Percentiles rank a stretch among this genome's conserved stretches.
Evolutionary conservation across 371 early-diverging fungal species (phyloP).

Genomic region (Zopfochytrium polystomum): DNA sequence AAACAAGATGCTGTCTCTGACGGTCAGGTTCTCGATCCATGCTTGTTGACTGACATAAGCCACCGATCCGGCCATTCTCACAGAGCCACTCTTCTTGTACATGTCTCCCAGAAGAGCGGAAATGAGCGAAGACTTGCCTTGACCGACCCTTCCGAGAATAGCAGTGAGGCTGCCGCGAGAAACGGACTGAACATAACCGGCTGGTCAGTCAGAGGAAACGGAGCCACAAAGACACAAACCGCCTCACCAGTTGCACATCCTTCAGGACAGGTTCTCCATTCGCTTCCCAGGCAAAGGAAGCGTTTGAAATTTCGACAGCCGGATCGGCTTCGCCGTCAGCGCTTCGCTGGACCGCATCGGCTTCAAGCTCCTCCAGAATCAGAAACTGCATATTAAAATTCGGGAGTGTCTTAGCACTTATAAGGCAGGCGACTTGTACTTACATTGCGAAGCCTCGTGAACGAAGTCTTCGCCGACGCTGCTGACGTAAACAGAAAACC

Average conservation of each 20-base stretch:
- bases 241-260: no score
- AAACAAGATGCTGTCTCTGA: no score
- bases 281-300: slow-evolving; percentile 8
- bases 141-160: slow-evolving; percentile 50
- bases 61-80: slow-evolving; percentile 37
- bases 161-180: slow-evolving; percentile 46
- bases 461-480: slow-evolving; percentile 3
- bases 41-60: slow-evolving; percentile 50
- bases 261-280: no score
- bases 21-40: slow-evolving; percentile 48
- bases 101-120: slow-evolving; percentile 59
- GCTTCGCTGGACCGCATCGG: slow-evolving; percentile 11
- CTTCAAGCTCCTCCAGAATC: slow-evolving; percentile 69
- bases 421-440: no score
- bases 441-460: slow-evolving; percentile 61
- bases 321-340: background rate
- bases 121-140: slow-evolving; percentile 53
- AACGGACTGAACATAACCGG: slow-evolving; percentile 31
- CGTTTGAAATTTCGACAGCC: slow-evolving; percentile 5
- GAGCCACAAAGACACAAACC: no score
- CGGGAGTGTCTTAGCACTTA: slow-evolving; percentile 66
- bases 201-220: no score
- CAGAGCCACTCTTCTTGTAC: slow-evolving; percentile 60
- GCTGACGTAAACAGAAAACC: slow-evolving; percentile 17
- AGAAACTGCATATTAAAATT: slow-evolving; percentile 67